phyloP scores from a whole-genome alignment of 2,329 filamentous ascomycete species.

The Alternaria sp. region DNA sequence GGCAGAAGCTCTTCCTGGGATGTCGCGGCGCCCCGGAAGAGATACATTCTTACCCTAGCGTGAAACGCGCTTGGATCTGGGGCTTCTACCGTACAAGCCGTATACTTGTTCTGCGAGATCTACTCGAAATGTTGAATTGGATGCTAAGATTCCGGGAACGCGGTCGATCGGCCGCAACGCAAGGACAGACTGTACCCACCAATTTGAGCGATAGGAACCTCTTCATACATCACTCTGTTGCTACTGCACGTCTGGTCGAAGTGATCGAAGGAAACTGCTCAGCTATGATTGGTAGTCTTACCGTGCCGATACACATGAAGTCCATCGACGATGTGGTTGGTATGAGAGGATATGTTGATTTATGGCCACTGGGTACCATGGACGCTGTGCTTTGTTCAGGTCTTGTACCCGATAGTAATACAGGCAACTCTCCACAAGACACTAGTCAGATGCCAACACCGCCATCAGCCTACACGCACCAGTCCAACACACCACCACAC shows the following conservation, averaged over 20 bases:
- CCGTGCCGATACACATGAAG: constrained; percentile 35
- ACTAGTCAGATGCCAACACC: constrained; percentile 5
- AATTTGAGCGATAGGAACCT: constrained; percentile 27
- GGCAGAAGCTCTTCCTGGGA: constrained; percentile 33
- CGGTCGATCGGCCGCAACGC: not conserved
- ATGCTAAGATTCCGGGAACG: constrained; percentile 37
- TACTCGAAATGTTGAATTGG: constrained; percentile 44
- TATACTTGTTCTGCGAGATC: constrained; percentile 39
- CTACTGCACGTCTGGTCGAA: constrained; percentile 31
- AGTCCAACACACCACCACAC: not conserved
- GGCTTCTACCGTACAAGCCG: constrained; percentile 42
- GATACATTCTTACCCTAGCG: constrained; percentile 34
- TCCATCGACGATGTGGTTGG: constrained; percentile 34
- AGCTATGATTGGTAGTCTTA: constrained; percentile 36
- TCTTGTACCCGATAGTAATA: constrained; percentile 33
- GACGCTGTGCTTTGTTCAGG: constrained; percentile 37
- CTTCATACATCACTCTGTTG: constrained; percentile 26
- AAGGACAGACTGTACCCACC: constrained; percentile 6
- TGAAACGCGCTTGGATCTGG: constrained; percentile 41
- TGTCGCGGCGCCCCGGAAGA: constrained; percentile 37
- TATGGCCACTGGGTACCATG: constrained; percentile 42
- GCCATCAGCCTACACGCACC: not conserved
- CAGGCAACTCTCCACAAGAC: constrained; percentile 11
- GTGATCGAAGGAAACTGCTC: constrained; percentile 39
- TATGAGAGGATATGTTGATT: constrained; percentile 38